Base-by-base conservation (phyloP, 805 yeast genomes). In the Metschnikowia shivogae region DNA sequence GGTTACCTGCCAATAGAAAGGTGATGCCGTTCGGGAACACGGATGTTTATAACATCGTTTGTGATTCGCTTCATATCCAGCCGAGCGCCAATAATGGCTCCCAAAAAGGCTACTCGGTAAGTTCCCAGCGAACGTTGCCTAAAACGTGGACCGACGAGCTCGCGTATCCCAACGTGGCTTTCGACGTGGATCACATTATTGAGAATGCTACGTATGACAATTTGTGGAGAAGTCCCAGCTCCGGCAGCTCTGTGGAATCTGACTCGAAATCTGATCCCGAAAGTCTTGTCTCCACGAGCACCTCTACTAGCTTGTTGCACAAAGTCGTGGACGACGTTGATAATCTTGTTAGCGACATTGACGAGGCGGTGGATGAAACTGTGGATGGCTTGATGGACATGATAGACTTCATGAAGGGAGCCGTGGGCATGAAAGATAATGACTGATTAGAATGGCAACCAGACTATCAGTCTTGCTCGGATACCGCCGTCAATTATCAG, bases 41-140 rank as follows among this genome's bases (percentile, higher is more conserved):
- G 11, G 86, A 89, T 48, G 73, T 90, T 5, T 90, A 88, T 63
- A 80, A 83, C 52, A 72, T 90, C 20, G 47, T 90, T 2, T 85
- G 96, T 63, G 85, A 84, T 12, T 70, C 85, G 1, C 64, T 86
- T 44, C 58, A 60, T 26, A 37, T 78, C 27, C 38, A 11, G 3
- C 84, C 89, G 0, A 68, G 81, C 6, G 62, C 73, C 1, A 84
- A 82, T 54, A 84, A 85, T 54, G 92, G 92, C 1, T 61, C 79
- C 0, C 32, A 19, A 13, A 36, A 36, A 4, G 50, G 48, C 19
- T 51, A 51, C 29, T 45, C 55, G 0, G 36, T 69, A 13, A 55
- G 72, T 4, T 30, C 46, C 1, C 42, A 48, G 0, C 68, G 70
- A 44, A 34, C 54, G 0, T 59, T 80, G 28, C 70, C 68, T 0